Evolutionary conservation across 768 basidiomycete genomes (phyloP), one percentile per base, ranked within the genome.

Genomic region (Phanerodontia chrysosporium): DNA sequence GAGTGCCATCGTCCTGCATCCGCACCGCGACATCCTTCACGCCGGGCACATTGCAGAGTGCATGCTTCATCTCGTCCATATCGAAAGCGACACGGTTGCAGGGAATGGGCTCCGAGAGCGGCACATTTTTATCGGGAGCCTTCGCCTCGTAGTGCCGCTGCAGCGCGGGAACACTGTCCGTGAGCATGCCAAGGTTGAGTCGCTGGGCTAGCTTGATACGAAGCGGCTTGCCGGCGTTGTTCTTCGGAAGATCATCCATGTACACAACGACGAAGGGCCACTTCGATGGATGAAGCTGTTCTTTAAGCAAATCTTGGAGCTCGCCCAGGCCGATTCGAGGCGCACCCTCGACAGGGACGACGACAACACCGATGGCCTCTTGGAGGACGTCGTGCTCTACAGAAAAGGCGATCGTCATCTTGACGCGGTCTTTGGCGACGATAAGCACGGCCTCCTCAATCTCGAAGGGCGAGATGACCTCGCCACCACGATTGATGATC

Each of bases 391-490:
- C 76, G 62, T 81, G 79, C 46, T 77, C 75, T 44, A 79, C 69
- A 2, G 75, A 73, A 65, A 81, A 81, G 4, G 78, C 77, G 27
- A 80, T 63, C 1, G 72, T 69, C 28, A 69, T 69, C 76, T 78
- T 76, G 22, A 80, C 76, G 35, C 66, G 66, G 42, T 70, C 71
- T 66, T 73, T 76, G 4, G 76, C 77, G 12, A 74, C 75, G 18
- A 70, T 74, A 42, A 73, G 68, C 39, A 86, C 70, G 3, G 83
- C 83, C 56, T 83, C 80, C 69, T 86, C 84, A 24, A 86, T 71
- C 69, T 86, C 83, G 58, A 84, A 80, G 1, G 84, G 84, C 3
- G 80, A 82, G 44, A 84, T 78, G 53, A 84, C 83, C 69, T 85
- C 83, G 8, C 83, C 83, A 18, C 83, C 83, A 62, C 80, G 79